A percentile compares a stretch with the other conserved stretches of the same genome.
phyloP scores from a whole-genome alignment of 257 asterid genomes.

The Linaria vulgaris region DNA sequence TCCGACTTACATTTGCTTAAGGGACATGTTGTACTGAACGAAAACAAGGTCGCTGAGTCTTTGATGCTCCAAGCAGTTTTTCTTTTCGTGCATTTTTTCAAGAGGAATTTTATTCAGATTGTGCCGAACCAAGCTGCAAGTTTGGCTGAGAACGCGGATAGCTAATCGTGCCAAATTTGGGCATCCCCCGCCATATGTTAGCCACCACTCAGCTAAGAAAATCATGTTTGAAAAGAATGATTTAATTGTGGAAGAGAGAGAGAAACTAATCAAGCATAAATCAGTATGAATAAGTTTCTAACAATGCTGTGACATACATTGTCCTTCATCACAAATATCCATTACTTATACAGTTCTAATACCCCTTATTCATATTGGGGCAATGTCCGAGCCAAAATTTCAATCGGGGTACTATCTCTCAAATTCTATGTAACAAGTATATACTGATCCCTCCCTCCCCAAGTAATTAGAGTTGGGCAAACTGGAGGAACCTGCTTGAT shows the following conservation, averaged over 20 bases:
- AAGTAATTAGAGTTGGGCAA: too few species aligned
- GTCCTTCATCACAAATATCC: too few species aligned
- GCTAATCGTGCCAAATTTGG: slow-evolving; percentile 90
- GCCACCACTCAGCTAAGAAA: slow-evolving; percentile 93
- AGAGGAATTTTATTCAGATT: slow-evolving; percentile 50
- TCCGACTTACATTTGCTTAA: slow-evolving; percentile 70
- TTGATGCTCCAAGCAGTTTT: slow-evolving; percentile 74
- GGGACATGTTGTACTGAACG: slow-evolving; percentile 73
- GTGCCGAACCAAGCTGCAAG: slow-evolving; percentile 67
- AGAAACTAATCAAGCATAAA: neutral
- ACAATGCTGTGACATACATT: too few species aligned
- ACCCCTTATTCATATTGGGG: too few species aligned
- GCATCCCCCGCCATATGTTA: slow-evolving; percentile 87
- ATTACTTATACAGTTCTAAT: too few species aligned
- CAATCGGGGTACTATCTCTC: too few species aligned
- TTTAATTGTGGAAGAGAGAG: neutral
- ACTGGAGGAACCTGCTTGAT: too few species aligned
- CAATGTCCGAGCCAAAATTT: too few species aligned
- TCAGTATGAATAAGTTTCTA: too few species aligned
- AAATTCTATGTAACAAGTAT: too few species aligned
- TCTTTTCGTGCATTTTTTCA: slow-evolving; percentile 65
- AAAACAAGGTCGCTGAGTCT: slow-evolving; percentile 75
- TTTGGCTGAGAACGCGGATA: slow-evolving; percentile 83
- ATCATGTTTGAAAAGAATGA: slow-evolving; percentile 24
- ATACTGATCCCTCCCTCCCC: too few species aligned